Conservation (phyloP, 2,329 filamentous ascomycete genomes). For the Pseudogymnoascus sp. region DNA sequence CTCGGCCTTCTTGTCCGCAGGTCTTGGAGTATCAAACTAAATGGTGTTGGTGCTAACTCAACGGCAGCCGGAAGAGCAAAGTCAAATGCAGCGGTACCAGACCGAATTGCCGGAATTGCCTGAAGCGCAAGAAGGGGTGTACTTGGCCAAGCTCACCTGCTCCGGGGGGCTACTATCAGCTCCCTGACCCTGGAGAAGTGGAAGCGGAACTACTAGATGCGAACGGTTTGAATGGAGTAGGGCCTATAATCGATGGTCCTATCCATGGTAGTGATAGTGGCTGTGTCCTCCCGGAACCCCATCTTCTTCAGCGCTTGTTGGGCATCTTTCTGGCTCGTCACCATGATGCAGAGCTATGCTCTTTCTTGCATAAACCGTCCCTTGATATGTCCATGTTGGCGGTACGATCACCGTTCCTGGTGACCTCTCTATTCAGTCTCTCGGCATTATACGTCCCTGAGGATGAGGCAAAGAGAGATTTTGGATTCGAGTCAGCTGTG, state of each 20-base stretch:
- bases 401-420: constrained; percentile 2
- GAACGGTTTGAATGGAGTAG: not conserved
- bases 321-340: constrained; percentile 10
- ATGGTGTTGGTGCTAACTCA: not conserved
- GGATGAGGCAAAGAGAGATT: constrained; percentile 2
- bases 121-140: constrained; percentile 4
- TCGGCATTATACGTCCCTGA: constrained; percentile 9
- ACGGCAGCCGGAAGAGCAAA: constrained; percentile 9
- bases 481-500: not conserved
- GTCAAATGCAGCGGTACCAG: constrained; percentile 10
- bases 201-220: not conserved
- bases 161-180: not conserved
- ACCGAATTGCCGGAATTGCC: constrained; percentile 8
- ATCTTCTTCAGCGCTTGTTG: constrained; percentile 6
- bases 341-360: constrained; percentile 9
- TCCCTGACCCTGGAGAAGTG: not conserved
- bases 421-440: constrained; percentile 10
- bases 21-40: not conserved
- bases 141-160: not conserved
- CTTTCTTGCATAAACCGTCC: constrained; percentile 11
- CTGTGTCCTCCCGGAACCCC: not conserved
- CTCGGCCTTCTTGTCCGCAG: not conserved
- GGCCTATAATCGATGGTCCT: not conserved
- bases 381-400: constrained; percentile 8
- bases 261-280: not conserved